Percentiles rank a stretch among this genome's conserved stretches.
Conservation (phyloP, 1,284 basidiomycete species). For the Boletus semigastroideus region DNA sequence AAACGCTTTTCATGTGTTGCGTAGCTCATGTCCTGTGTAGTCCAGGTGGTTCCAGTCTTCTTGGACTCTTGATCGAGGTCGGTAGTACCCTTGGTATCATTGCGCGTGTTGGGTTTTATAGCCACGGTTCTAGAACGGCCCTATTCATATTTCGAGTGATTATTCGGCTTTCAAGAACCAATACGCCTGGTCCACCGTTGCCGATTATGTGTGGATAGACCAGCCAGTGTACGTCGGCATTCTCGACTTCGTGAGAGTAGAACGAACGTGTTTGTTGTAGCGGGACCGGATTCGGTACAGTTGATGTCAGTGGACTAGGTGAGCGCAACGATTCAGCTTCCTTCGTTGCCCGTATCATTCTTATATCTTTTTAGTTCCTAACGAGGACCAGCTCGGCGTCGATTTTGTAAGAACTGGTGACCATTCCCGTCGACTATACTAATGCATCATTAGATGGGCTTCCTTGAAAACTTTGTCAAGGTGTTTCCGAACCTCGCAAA, state of each 20-base stretch:
- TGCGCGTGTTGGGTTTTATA: neutral
- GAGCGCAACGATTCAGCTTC: neutral
- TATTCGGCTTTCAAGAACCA: conserved; percentile 50
- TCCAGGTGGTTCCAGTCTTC: neutral
- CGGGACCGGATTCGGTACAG: neutral
- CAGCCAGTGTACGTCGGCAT: neutral
- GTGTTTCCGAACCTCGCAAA: neutral
- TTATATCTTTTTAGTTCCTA: neutral
- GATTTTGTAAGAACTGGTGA: neutral
- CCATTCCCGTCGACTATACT: neutral
- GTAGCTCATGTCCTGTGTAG: neutral
- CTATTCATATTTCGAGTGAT: conserved; percentile 32
- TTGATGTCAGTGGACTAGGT: neutral
- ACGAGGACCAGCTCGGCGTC: neutral
- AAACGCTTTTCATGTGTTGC: neutral
- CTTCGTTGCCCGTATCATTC: neutral
- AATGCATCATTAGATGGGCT: neutral
- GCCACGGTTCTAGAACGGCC: neutral
- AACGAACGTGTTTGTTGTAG: neutral
- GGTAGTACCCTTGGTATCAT: neutral
- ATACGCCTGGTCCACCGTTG: conserved; percentile 58
- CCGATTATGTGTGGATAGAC: conserved; percentile 67
- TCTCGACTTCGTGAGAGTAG: neutral
- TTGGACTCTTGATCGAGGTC: neutral
- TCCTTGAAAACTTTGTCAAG: neutral